phyloP scores from a whole-genome alignment of 805 yeast species.

The Ogataea dorogensis region DNA sequence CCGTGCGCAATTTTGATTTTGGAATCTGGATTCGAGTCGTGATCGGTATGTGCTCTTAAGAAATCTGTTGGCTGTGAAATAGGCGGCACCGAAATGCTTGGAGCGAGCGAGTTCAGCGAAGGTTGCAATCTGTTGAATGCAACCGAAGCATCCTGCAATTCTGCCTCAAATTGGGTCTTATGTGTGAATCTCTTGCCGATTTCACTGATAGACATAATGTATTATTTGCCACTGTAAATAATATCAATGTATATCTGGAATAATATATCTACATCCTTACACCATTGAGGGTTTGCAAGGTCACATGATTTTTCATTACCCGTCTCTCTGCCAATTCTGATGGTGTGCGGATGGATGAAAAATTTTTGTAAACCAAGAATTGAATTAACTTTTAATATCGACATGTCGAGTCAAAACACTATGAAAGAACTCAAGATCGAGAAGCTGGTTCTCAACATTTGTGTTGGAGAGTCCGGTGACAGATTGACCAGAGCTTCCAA shows the following conservation, averaged over 20 bases:
- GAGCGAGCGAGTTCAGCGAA: constrained; percentile 40
- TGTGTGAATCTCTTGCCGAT: constrained; percentile 30
- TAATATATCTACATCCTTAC: constrained; percentile 8
- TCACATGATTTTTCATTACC: constrained; percentile 12
- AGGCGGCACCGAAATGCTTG: constrained; percentile 73
- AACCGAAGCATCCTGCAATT: constrained; percentile 22
- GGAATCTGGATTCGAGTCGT: constrained; percentile 87
- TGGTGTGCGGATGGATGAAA: constrained; percentile 16
- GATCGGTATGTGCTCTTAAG: constrained; percentile 97
- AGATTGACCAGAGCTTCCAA: constrained; percentile 99
- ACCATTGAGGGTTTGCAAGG: constrained; percentile 7
- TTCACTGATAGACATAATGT: constrained; percentile 32
- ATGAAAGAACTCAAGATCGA: constrained; percentile 99
- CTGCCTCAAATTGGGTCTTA: constrained; percentile 25
- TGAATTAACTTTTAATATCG: constrained; percentile 9
- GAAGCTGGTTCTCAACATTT: constrained; percentile 98
- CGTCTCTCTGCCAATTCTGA: constrained; percentile 12
- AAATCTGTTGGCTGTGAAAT: constrained; percentile 88
- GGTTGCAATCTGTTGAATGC: constrained; percentile 19
- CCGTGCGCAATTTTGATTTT: constrained; percentile 97
- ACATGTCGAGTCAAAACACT: constrained; percentile 60
- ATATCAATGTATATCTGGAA: neutral
- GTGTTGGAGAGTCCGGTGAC: constrained; percentile 99
- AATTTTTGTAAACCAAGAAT: constrained; percentile 13
- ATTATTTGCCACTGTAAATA: constrained; percentile 12